These are phyloP conservation scores for Firmiana major DNA, from an alignment of 345 rosid species.

Conservation along the genomic window DNA sequence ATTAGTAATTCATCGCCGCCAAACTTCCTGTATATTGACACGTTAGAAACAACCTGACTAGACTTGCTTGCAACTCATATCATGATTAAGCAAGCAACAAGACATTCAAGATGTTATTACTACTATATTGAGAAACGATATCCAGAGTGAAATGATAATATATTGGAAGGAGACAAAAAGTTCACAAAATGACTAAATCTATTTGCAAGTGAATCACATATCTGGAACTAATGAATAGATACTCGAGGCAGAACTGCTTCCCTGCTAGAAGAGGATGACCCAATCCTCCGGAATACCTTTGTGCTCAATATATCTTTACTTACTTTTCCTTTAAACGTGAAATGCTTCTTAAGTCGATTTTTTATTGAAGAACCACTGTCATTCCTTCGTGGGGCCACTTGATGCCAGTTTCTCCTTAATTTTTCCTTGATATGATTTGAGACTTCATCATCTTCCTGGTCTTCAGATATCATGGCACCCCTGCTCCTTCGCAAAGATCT, in stretches of 20 bases:
- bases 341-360: slow-evolving; percentile 48
- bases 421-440: slow-evolving; percentile 32
- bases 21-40: background rate
- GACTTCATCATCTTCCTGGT: slow-evolving; percentile 28
- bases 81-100: background rate
- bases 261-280: slow-evolving; percentile 31
- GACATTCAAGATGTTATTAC: background rate
- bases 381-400: slow-evolving; percentile 10
- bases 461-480: slow-evolving; percentile 43
- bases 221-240: slow-evolving; percentile 21
- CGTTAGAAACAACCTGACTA: background rate
- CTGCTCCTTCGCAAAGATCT: slow-evolving; percentile 59
- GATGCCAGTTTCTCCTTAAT: slow-evolving; percentile 37
- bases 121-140: background rate
- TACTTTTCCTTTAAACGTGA: slow-evolving; percentile 30
- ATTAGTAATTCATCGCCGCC: background rate
- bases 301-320: slow-evolving; percentile 28
- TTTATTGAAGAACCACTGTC: slow-evolving; percentile 40
- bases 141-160: background rate
- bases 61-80: background rate
- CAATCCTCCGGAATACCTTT: slow-evolving; percentile 30
- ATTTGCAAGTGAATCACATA: slow-evolving; percentile 23
- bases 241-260: slow-evolving; percentile 18
- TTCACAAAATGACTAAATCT: slow-evolving; percentile 16
- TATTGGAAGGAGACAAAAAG: background rate